Conservation (phyloP, 441 rosid genomes). For the Eruca vesicaria region DNA sequence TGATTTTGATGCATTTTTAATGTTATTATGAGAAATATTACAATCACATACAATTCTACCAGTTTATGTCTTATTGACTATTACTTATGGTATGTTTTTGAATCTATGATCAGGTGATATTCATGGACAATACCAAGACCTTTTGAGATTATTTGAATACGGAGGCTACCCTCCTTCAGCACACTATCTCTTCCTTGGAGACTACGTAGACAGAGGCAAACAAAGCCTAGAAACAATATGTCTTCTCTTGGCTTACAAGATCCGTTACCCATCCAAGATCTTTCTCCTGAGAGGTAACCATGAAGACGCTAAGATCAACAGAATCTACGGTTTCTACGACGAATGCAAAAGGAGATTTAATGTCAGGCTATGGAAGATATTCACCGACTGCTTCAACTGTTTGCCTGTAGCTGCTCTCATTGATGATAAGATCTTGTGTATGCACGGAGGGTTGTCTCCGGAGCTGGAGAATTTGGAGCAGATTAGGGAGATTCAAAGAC, state of each 20-base stretch:
- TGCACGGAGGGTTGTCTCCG: slow-evolving; percentile 98
- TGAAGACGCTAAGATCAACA: slow-evolving; percentile 97
- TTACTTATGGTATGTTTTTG: neutral
- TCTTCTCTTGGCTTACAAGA: slow-evolving; percentile 91
- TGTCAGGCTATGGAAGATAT: slow-evolving; percentile 96
- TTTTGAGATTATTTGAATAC: slow-evolving; percentile 60
- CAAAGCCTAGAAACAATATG: slow-evolving; percentile 97
- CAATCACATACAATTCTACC: too few species aligned
- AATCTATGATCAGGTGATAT: slow-evolving; percentile 69
- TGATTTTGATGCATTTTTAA: neutral
- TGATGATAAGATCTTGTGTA: slow-evolving; percentile 85
- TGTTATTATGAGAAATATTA: too few species aligned
- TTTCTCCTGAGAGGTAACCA: slow-evolving; percentile 93
- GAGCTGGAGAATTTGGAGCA: slow-evolving; percentile 73
- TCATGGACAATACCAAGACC: slow-evolving; percentile 97
- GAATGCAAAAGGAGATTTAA: slow-evolving; percentile 97
- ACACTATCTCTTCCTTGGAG: slow-evolving; percentile 90
- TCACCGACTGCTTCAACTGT: slow-evolving; percentile 92
- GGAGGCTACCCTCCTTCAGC: slow-evolving; percentile 94
- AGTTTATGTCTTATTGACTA: neutral
- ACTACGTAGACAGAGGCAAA: slow-evolving; percentile 94
- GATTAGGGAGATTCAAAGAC: slow-evolving; percentile 76
- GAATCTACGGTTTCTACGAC: slow-evolving; percentile 93
- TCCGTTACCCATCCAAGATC: slow-evolving; percentile 69
- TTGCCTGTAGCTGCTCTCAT: slow-evolving; percentile 93